Evolutionary conservation across 1,284 basidiomycete genomes (phyloP).

Genomic region (Pseudozyma sp.): DNA sequence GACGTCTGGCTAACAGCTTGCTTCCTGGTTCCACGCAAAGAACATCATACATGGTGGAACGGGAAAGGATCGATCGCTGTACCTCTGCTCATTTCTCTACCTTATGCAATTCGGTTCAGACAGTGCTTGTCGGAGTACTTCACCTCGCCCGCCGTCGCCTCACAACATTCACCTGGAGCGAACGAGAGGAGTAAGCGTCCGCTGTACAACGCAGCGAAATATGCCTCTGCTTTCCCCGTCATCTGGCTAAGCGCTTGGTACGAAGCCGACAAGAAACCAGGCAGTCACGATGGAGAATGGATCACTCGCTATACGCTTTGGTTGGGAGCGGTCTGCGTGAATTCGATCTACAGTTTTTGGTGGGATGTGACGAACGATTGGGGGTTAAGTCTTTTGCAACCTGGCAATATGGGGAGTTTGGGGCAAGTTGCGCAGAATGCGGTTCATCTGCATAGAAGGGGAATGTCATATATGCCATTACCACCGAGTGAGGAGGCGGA

Average conservation of each 20-base stretch:
- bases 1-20: conserved; percentile 89
- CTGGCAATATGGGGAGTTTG: conserved; percentile 28
- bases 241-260: conserved; percentile 75
- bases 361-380: conserved; percentile 99
- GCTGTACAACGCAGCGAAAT: conserved; percentile 94
- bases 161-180: conserved; percentile 52
- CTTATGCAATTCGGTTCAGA: conserved; percentile 88
- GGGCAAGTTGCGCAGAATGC: conserved; percentile 28
- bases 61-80: conserved; percentile 72
- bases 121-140: conserved; percentile 90
- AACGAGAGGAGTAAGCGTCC: conserved; percentile 70
- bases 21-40: conserved; percentile 75
- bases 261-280: conserved; percentile 34
- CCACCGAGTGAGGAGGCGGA: conserved; percentile 24
- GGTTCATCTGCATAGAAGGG: conserved; percentile 31
- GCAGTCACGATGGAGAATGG: conserved; percentile 19
- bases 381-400: conserved; percentile 83
- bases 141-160: conserved; percentile 48
- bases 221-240: conserved; percentile 96
- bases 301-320: conserved; percentile 32
- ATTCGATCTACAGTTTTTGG: conserved; percentile 96
- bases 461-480: conserved; percentile 29
- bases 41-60: conserved; percentile 64
- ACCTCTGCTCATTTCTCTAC: conserved; percentile 87
- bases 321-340: conserved; percentile 85